phyloP scores from a whole-genome alignment of 345 rosid species.

The Eutrema heterophyllum region DNA sequence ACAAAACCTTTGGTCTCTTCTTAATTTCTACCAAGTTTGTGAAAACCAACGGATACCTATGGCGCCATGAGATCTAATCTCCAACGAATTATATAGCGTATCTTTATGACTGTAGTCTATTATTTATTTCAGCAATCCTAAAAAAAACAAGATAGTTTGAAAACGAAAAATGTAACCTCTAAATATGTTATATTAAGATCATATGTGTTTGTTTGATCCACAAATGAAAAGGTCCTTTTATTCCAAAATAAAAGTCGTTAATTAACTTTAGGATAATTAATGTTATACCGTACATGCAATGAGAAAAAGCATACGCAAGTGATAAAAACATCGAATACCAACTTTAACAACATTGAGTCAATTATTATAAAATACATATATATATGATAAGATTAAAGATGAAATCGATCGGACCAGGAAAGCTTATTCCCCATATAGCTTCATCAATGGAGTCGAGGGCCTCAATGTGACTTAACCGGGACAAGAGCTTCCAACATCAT shows the following conservation, averaged over 20 bases:
- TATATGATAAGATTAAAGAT: not conserved
- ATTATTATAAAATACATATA: not conserved
- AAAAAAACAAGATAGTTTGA: not conserved
- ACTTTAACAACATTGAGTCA: not conserved
- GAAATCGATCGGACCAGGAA: constrained; percentile 27
- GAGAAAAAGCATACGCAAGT: not conserved
- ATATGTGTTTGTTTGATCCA: not conserved
- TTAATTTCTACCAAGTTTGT: too few relatives aligned
- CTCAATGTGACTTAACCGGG: constrained; percentile 5
- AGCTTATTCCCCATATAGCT: constrained; percentile 33
- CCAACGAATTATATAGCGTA: not conserved
- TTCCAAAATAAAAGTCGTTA: not conserved
- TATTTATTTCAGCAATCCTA: not conserved
- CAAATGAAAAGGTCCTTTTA: not conserved
- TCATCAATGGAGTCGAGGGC: not conserved
- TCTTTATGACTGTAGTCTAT: not conserved
- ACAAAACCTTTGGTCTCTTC: too few relatives aligned
- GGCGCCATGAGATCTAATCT: too few relatives aligned
- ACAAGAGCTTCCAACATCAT: constrained; percentile 2
- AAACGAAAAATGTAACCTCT: not conserved
- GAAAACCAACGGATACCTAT: too few relatives aligned
- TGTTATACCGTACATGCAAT: not conserved
- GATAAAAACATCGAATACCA: not conserved
- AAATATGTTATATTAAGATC: not conserved
- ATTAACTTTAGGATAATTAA: not conserved